Base-by-base conservation (phyloP, 306 rosid species). In the Cucumis cinereus region DNA sequence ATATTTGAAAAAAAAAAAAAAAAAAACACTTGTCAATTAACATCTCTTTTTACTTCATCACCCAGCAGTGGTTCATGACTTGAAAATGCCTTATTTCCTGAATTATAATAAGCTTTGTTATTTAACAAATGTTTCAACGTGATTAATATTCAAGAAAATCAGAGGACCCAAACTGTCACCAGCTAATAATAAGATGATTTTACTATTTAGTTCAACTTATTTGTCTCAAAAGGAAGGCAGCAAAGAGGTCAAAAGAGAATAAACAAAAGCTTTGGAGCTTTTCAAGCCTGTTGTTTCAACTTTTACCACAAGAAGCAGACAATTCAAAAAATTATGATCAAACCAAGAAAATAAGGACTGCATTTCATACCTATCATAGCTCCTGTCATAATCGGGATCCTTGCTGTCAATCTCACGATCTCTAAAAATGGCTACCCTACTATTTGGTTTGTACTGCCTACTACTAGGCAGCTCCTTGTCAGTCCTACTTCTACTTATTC, bases 331-430 rank as follows among this genome's bases (percentile, higher is more conserved):
- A 68, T 14, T 8, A 16, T 26, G 59, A 71, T 28, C 24, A 17
- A 49, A 10, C 75, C 23, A 71, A 24, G 40, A 24, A 9, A 28
- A 71, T 14, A 71, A 16, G 23, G 5, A 26, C 4, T 49, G 43
- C 10, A 71, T 71, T 24, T 17, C 72, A 59, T 81, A 94, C 98
- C 98, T 88, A 33, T 92, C 99, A 73, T 94, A 94, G 78, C 55
- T 94, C 87, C 99, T 79, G 85, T 94, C 90, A 80, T 89, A 94
- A 84, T 94, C 99, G 55, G 98, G 99, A 86, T 94, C 99, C 84
- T 90, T 90, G 83, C 93, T 89, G 30, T 94, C 99, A 81, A 88
- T 77, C 71, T 94, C 97, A 35, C 93, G 96, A 77, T 94, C 99
- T 58, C 99, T 86, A 77, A 94, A 92, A 82, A 94, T 92, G 77